Conservation (phyloP, 495 filamentous ascomycete species). For the Aspergillus mulundensis region DNA sequence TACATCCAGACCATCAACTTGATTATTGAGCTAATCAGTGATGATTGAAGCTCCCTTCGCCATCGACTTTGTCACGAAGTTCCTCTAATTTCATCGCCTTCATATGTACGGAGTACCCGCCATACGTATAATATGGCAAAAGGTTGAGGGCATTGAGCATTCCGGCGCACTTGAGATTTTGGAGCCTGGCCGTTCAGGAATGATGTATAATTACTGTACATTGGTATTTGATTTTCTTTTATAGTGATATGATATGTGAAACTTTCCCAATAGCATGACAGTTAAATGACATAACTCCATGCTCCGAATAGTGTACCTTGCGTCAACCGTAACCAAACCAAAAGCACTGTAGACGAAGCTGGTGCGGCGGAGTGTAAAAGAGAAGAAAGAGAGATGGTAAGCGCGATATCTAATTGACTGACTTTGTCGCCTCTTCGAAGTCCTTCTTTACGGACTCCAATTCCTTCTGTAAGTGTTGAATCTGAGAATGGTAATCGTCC, state of each 20-base stretch:
- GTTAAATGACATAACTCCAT: conserved; percentile 5
- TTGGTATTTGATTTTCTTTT: conserved; percentile 21
- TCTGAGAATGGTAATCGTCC: conserved; percentile 83
- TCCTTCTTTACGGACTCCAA: conserved; percentile 73
- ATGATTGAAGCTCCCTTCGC: not conserved
- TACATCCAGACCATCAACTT: not conserved
- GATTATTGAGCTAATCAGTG: not conserved
- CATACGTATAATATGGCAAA: not conserved
- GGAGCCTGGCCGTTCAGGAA: conserved; percentile 4
- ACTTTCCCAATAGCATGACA: conserved; percentile 1
- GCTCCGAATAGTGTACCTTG: conserved; percentile 5
- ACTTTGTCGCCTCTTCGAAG: conserved; percentile 70
- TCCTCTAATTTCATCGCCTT: conserved; percentile 53
- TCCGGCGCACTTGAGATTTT: conserved; percentile 1
- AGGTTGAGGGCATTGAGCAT: not conserved
- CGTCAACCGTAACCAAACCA: conserved; percentile 10
- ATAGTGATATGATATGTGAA: conserved; percentile 2
- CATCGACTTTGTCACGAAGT: conserved; percentile 33
- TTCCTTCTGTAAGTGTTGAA: conserved; percentile 79
- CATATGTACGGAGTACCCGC: no score
- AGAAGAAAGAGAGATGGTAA: not conserved
- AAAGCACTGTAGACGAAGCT: conserved; percentile 3
- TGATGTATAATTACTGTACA: conserved; percentile 40
- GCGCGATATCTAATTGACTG: conserved; percentile 7
- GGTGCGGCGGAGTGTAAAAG: not conserved